Evolutionary conservation across 352 stramenopile species (phyloP).

Genomic region (Globisporangium yorkense): DNA sequence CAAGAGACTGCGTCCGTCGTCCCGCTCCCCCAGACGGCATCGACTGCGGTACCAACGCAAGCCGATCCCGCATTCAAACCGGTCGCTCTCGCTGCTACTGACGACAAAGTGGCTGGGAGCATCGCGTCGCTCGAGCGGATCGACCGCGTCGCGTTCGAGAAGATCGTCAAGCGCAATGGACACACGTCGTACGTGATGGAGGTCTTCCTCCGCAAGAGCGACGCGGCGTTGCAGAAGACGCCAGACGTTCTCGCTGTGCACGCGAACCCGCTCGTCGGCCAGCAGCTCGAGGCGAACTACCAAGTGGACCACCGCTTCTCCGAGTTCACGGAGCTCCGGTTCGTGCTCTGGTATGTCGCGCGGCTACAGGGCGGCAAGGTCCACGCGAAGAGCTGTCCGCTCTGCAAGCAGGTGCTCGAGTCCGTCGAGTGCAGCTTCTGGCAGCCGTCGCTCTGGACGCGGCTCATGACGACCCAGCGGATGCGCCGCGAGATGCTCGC

Average conservation of each 20-base stretch:
- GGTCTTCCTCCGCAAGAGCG: slow-evolving; percentile 5
- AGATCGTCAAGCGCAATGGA: slow-evolving; percentile 11
- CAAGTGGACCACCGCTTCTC: slow-evolving; percentile 13
- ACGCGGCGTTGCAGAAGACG: neutral
- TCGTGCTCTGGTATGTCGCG: slow-evolving; percentile 5
- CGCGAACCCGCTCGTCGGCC: slow-evolving; percentile 4
- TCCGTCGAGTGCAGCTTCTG: slow-evolving; percentile 6
- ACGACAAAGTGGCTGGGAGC: slow-evolving; percentile 2
- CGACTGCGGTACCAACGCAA: too few species aligned
- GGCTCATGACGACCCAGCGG: slow-evolving; percentile 1
- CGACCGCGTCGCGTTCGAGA: slow-evolving; percentile 9
- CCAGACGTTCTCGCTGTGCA: neutral
- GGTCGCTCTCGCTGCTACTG: neutral
- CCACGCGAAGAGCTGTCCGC: slow-evolving; percentile 2
- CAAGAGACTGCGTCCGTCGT: neutral
- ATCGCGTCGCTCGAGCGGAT: slow-evolving; percentile 6
- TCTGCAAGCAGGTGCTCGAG: slow-evolving; percentile 3
- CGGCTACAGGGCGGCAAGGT: slow-evolving; percentile 4
- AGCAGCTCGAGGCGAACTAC: slow-evolving; percentile 13
- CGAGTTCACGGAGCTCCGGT: slow-evolving; percentile 9
- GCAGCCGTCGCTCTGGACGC: slow-evolving; percentile 5
- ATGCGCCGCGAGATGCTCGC: slow-evolving; percentile 1
- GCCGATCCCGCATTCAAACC: neutral
- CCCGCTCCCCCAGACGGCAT: neutral
- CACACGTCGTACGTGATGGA: slow-evolving; percentile 13